Base-by-base conservation (phyloP, 2,329 filamentous ascomycete genomes). In the Pseudocercospora fijiensis region DNA sequence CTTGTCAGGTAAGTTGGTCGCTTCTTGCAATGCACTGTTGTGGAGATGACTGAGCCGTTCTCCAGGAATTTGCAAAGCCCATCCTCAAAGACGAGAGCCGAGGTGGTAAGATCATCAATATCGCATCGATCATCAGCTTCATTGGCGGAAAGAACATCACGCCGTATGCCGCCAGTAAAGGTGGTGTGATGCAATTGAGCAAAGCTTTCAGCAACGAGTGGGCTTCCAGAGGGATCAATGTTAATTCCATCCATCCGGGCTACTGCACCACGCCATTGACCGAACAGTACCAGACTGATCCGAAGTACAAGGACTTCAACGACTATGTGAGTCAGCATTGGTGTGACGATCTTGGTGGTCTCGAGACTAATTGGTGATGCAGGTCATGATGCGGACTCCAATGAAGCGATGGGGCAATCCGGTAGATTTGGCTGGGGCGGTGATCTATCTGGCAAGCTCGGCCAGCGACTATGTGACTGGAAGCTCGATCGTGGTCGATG, bases 121-220 rank as follows among this genome's bases (percentile, higher is more conserved):
- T 73, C 27, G 70, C 70, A 10, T 60, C 43, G 43, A 69, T 70
- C 16, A 69, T 70, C n/a, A 64, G 63, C 16, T 70, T 68, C 59
- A 70, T 72, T 41, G 70, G 70, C 10, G 69, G 70, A 0, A 67
- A 96, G 68, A 96, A 89, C 0, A 91, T 96, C 0, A 91, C 92
- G 0, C 92, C 92, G 1, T 96, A 96, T 75, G 89, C 92, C 0
- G 90, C 91, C 0, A 87, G 85, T 66, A 96, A 96, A 78, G 92
- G 92, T 49, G 92, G 90, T 10, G 88, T 96, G 0, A 88, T 87
- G 13, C 91, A 96, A 79, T 78, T 95, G 61, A 95, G 90, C 58
- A 95, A 95, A 79, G 88, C 89, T 30, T 82, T 96, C 62, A 87
- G 88, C 60, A 96, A 96, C 75, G 91, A 95, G 79, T 96, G 92